Percentiles rank a stretch among this genome's conserved stretches.
These are phyloP conservation scores for Harringtonia aguacate DNA, from an alignment of 2,329 filamentous ascomycete genomes.

Conservation along the genomic window DNA sequence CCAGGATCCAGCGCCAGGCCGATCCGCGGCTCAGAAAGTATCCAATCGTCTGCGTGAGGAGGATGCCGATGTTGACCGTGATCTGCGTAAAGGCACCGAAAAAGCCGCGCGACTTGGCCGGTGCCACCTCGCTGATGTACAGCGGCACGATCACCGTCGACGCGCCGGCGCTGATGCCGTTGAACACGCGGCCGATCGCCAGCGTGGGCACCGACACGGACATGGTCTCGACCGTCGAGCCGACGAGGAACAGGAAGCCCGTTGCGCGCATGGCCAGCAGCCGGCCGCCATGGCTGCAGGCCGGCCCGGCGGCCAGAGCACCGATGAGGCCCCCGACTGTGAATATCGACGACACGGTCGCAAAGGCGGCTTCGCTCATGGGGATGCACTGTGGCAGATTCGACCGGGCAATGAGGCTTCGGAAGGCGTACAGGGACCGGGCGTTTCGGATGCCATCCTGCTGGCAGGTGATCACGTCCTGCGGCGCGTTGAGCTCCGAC, in stretches of 20 bases:
- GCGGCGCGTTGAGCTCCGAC: constrained; percentile 91
- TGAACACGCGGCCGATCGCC: constrained; percentile 63
- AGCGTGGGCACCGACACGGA: constrained; percentile 57
- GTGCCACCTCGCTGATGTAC: constrained; percentile 87
- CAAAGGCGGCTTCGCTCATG: constrained; percentile 75
- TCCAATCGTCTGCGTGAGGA: constrained; percentile 72
- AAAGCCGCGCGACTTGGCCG: constrained; percentile 61
- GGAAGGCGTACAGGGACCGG: constrained; percentile 12
- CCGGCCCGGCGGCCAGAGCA: constrained; percentile 66
- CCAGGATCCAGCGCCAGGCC: constrained; percentile 78
- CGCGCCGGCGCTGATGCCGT: constrained; percentile 77
- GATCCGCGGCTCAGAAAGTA: constrained; percentile 75
- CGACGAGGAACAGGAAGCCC: constrained; percentile 63
- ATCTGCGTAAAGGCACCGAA: constrained; percentile 84
- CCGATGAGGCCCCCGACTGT: constrained; percentile 81
- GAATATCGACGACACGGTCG: constrained; percentile 80
- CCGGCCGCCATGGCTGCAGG: constrained; percentile 70
- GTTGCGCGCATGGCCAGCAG: constrained; percentile 67
- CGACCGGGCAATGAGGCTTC: constrained; percentile 17
- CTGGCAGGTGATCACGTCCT: constrained; percentile 85
- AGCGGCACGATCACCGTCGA: constrained; percentile 88
- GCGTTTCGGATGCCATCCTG: constrained; percentile 30
- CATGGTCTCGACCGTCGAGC: constrained; percentile 65
- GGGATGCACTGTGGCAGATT: constrained; percentile 68
- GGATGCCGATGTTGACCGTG: constrained; percentile 84